Evolutionary conservation across 2,329 filamentous ascomycete species (phyloP), one percentile per base, ranked within the genome.

Genomic region (Cercospora nicotianae): DNA sequence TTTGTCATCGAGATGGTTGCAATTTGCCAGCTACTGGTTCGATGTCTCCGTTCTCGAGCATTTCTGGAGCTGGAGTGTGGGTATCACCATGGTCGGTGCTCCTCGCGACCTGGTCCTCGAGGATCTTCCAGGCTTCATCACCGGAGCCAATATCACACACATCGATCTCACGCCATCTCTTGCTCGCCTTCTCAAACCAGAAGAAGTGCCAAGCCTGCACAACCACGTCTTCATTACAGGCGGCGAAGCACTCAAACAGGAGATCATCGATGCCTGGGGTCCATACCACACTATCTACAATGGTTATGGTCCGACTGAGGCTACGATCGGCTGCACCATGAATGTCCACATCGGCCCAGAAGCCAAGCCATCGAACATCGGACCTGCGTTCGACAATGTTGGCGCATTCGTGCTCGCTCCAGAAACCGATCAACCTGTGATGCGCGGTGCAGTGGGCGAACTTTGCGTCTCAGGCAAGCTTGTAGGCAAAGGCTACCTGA

Each of bases 21-120:
- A 97, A 76, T 97, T 97, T 76, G 94, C 94, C 1, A 94, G 93
- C 0, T 92, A 97, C 66, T 94, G 97, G 78, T 97, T 97, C 69
- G 94, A 97, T 60, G 94, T 97, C 3, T 95, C 92, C 1, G 91
- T 97, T 0, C 84, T 97, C 0, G 94, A 97, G 76, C 94, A 97
- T 75, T 97, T 94, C 77, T 97, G 93, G 93, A 95, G 90, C 67
- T 97, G 94, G 94, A 93, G 90, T 30, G 91, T 95, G 0, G 93
- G 93, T 1, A 93, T 97, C 28, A 90, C 91, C 3, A 86, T 97
- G 0, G 90, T 94, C 1, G 89, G 91, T 2, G 93, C 92, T 6
- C 91, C 92, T 0, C 87, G 92, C 71, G 93, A 97, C 76, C 77
- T 97, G 1, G 90, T 97, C 1, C 89, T 97, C 36, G 92, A 95